phyloP scores from a whole-genome alignment of 1,139 yeast species.

The Candida albicans region DNA sequence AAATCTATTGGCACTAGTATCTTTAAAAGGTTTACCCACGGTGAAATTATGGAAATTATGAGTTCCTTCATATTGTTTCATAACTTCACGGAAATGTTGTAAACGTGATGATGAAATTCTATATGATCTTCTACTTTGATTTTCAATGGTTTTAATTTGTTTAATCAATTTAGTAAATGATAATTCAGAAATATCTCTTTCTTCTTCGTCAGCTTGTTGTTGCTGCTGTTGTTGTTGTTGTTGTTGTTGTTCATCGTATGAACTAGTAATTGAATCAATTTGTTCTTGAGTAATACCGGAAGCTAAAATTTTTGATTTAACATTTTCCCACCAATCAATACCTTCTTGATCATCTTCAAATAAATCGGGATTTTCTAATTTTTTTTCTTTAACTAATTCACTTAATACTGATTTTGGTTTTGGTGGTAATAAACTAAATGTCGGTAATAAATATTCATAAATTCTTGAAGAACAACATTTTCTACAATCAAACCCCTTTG shows the following conservation, averaged over 20 bases:
- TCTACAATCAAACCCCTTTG: slow-evolving; percentile 90
- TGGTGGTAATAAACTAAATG: slow-evolving; percentile 88
- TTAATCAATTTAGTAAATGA: slow-evolving; percentile 38
- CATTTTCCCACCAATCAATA: slow-evolving; percentile 65
- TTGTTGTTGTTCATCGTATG: no score
- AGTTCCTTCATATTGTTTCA: slow-evolving; percentile 76
- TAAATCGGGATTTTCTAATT: slow-evolving; percentile 55
- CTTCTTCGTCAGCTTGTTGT: slow-evolving; percentile 16
- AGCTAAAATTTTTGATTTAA: slow-evolving; percentile 43
- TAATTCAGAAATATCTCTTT: slow-evolving; percentile 11
- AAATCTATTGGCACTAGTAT: slow-evolving; percentile 78
- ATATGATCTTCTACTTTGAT: slow-evolving; percentile 64
- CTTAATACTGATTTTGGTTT: slow-evolving; percentile 69
- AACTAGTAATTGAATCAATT: slow-evolving; percentile 9
- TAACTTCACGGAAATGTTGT: slow-evolving; percentile 60
- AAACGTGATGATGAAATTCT: slow-evolving; percentile 65
- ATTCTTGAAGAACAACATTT: slow-evolving; percentile 93
- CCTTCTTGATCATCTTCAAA: slow-evolving; percentile 65
- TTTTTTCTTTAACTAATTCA: slow-evolving; percentile 56
- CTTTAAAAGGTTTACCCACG: slow-evolving; percentile 81
- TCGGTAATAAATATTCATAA: slow-evolving; percentile 90
- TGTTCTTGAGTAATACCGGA: slow-evolving; percentile 53
- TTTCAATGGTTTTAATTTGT: slow-evolving; percentile 65
- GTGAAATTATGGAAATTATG: slow-evolving; percentile 97
- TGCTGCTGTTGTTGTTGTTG: no score